Evolutionary conservation across 495 filamentous ascomycete species (phyloP), one percentile per base, ranked within the genome.

Genomic region (Hypoxylon fragiforme): DNA sequence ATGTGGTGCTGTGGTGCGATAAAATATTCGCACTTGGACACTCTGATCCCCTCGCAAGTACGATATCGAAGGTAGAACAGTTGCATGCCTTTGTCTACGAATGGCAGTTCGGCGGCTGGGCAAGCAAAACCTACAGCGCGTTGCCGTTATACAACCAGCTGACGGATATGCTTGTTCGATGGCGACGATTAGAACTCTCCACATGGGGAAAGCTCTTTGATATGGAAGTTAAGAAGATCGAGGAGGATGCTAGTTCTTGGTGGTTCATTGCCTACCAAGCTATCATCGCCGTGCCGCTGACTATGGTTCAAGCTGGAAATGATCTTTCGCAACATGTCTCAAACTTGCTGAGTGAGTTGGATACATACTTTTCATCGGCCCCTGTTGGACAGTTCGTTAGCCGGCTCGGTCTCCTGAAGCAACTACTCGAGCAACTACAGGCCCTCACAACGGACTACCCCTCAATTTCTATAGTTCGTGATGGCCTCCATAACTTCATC

Each of bases 231-330:
- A 80, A 83, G 56, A 88, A 85, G 57, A 88, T 83, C 52, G 72
- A 84, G 7, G 78, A 87, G 22, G 85, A 89, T 62, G 91, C 92
- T 7, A 83, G 82, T 54, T 85, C 86, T 8, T 99, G 94, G 92
- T 99, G 92, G 90, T 99, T 97, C 64, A 81, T 97, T 36, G 89
- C 92, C 4, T 97, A 95, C 44, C 89, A 96, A 70, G 87, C 81
- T 20, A 81, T 96, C 42, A 77, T 99, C 59, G 87, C 84, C 3
- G 85, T 84, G 26, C 86, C 92, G 0, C 69, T 90, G 26, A 80
- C 81, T 14, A 71, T 81, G 16, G 73, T 77, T 1, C 79, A 86
- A 54, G 69, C 73, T 45, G 76, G 73, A 5, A 64, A 79, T 13
- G 80, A 85, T 43, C 65, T 95, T 50, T 70, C 76, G 20, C 67